Evolutionary conservation across 495 filamentous ascomycete species (phyloP).

Genomic region (Xylaria palmicola): DNA sequence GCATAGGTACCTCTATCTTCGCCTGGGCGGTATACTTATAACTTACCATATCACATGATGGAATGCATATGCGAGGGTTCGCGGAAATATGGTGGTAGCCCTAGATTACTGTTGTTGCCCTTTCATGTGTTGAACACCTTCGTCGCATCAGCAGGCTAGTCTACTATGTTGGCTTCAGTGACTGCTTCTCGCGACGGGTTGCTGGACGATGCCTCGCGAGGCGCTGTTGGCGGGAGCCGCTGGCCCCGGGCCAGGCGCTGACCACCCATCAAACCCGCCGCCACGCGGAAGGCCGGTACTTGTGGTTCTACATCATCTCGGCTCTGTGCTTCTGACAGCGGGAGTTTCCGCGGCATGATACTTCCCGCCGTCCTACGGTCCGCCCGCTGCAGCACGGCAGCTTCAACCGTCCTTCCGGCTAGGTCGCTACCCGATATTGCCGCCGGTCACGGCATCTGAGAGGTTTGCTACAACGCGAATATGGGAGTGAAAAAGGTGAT

Average conservation of each 20-base stretch:
- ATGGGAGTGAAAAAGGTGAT: background rate
- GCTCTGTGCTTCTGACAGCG: conserved; percentile 6
- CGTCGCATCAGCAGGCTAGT: background rate
- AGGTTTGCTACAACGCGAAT: background rate
- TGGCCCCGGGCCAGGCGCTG: background rate
- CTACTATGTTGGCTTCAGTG: background rate
- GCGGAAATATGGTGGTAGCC: background rate
- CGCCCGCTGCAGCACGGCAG: conserved; percentile 5
- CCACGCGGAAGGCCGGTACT: background rate
- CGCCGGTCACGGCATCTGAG: background rate
- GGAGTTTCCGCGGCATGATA: background rate
- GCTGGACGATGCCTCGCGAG: too few species aligned
- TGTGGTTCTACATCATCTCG: background rate
- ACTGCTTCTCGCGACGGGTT: background rate
- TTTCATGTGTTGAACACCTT: background rate
- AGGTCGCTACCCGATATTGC: conserved; percentile 13
- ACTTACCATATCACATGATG: conserved; percentile 14
- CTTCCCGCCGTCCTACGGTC: conserved; percentile 4
- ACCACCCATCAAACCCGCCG: background rate
- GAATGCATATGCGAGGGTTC: conserved; percentile 15
- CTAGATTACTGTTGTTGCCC: background rate
- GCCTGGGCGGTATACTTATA: background rate
- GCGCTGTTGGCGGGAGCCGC: conserved; percentile 9
- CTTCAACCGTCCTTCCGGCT: background rate
- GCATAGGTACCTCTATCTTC: background rate